phyloP scores from a whole-genome alignment of 2,329 filamentous ascomycete species.

The Herpomyces periplanetae region DNA sequence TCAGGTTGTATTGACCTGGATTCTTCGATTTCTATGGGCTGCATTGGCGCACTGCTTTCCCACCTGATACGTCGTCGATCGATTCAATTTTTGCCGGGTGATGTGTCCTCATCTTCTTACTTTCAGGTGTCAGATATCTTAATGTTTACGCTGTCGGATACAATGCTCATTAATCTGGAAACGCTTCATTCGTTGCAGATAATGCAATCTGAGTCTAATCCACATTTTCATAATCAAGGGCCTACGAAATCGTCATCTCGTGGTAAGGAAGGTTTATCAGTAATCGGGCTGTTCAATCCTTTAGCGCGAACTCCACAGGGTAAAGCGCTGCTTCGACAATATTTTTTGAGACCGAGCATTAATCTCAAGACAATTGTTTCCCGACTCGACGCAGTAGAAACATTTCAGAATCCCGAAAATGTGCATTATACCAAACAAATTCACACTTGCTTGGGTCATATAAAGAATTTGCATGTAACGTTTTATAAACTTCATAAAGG shows the following conservation, averaged over 20 bases:
- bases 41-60: slow-evolving; percentile 46
- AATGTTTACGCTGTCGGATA: slow-evolving; percentile 27
- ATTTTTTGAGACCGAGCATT: slow-evolving; percentile 38
- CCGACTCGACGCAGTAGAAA: slow-evolving; percentile 25
- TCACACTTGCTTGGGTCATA: slow-evolving; percentile 19
- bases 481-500: slow-evolving; percentile 38
- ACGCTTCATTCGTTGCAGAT: slow-evolving; percentile 52
- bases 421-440: slow-evolving; percentile 14
- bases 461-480: slow-evolving; percentile 32
- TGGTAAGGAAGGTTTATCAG: slow-evolving; percentile 38
- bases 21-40: too few species aligned
- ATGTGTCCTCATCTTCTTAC: slow-evolving; percentile 13
- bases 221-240: slow-evolving; percentile 36
- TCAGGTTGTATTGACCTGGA: too few species aligned
- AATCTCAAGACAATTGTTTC: slow-evolving; percentile 24
- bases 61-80: slow-evolving; percentile 30
- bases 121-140: slow-evolving; percentile 23
- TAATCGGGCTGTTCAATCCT: slow-evolving; percentile 43
- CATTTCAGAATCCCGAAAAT: slow-evolving; percentile 28
- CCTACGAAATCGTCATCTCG: slow-evolving; percentile 18
- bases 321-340: slow-evolving; percentile 25
- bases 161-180: slow-evolving; percentile 40
- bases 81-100: slow-evolving; percentile 19
- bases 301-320: slow-evolving; percentile 44
- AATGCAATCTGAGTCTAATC: slow-evolving; percentile 40